Conservation (phyloP, 1,139 yeast species). For the Debaryomyces sp. region DNA sequence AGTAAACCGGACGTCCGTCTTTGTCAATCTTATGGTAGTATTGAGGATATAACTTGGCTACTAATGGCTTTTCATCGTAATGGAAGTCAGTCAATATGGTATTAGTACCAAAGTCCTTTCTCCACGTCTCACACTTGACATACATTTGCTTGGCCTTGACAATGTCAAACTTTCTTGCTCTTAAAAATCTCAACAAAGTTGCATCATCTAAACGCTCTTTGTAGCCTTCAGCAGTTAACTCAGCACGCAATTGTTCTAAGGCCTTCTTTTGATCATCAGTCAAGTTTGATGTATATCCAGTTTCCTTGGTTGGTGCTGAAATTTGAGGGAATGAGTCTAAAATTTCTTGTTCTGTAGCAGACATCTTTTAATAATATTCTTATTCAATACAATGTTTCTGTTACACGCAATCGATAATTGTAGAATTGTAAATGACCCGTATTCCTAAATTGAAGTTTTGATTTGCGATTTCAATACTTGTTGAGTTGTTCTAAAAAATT, state of each 20-base stretch:
- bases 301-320: conserved; percentile 56
- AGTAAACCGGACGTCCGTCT: conserved; percentile 95
- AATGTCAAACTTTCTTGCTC: conserved; percentile 94
- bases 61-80: conserved; percentile 86
- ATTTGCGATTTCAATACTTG: neutral
- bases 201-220: conserved; percentile 83
- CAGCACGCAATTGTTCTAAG: conserved; percentile 59
- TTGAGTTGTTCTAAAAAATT: conserved; percentile 2
- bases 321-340: conserved; percentile 68
- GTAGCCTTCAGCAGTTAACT: conserved; percentile 66
- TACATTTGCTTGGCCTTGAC: conserved; percentile 81
- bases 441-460: neutral
- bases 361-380: conserved; percentile 5
- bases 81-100: conserved; percentile 85
- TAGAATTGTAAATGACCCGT: neutral
- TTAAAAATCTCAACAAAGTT: conserved; percentile 82
- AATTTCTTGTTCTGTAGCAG: conserved; percentile 28
- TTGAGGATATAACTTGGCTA: conserved; percentile 91
- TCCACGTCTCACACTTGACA: conserved; percentile 87
- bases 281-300: conserved; percentile 85
- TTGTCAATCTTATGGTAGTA: conserved; percentile 96
- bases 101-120: conserved; percentile 82
- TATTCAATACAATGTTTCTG: neutral
- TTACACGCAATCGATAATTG: neutral
- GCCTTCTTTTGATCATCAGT: conserved; percentile 67